Evolutionary conservation across 257 asterid genomes (phyloP).

Genomic region (Solanum etuberosum): DNA sequence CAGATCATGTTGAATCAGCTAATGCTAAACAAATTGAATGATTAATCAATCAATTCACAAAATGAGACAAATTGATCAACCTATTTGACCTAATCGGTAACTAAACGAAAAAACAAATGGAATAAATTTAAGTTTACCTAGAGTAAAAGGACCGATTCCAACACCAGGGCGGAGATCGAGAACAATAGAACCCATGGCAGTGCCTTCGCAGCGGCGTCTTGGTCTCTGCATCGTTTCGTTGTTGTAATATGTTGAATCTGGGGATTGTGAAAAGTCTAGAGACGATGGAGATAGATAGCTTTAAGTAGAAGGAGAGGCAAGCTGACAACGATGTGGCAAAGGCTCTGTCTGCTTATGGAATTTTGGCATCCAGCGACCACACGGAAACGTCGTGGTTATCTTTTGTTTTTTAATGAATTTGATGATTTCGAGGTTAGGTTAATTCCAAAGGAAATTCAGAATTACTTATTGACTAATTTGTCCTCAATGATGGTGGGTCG

Average conservation of each 20-base stretch:
- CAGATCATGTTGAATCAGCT: neutral
- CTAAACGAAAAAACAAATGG: no score
- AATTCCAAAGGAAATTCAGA: neutral
- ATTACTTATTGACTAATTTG: neutral
- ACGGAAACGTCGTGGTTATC: neutral
- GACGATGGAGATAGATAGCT: neutral
- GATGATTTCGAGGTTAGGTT: neutral
- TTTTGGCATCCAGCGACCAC: neutral
- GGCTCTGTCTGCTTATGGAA: neutral
- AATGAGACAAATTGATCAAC: neutral
- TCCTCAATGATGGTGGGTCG: neutral
- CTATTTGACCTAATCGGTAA: neutral
- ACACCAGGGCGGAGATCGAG: slow-evolving; percentile 82
- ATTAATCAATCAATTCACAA: neutral
- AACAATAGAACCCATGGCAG: slow-evolving; percentile 75
- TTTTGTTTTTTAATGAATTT: neutral
- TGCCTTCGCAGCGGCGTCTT: slow-evolving; percentile 80
- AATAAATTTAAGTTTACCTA: slow-evolving; percentile 25
- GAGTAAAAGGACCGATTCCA: slow-evolving; percentile 74
- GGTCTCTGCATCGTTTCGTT: slow-evolving; percentile 42
- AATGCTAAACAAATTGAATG: neutral
- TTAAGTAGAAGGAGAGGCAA: neutral
- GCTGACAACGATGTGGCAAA: neutral
- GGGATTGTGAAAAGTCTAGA: neutral
- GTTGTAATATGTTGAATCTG: neutral